Conservation (phyloP, 768 basidiomycete species). For the Postia placenta region DNA sequence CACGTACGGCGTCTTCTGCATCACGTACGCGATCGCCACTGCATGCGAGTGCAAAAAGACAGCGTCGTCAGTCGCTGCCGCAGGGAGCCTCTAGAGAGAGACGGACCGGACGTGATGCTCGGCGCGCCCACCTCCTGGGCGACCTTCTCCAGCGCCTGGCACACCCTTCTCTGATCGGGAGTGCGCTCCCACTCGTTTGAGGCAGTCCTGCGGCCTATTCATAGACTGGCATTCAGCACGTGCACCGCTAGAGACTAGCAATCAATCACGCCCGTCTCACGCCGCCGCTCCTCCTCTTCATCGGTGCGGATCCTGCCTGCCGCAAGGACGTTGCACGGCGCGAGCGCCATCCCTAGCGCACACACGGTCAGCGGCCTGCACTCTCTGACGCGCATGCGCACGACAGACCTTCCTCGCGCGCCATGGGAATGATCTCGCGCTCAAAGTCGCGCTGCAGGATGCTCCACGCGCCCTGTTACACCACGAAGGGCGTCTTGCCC, state of each 20-base stretch:
- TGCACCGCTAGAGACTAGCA: too few relatives aligned
- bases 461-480: constrained; percentile 32
- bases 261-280: constrained; percentile 19
- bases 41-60: neutral
- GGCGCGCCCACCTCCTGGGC: constrained; percentile 40
- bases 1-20: constrained; percentile 43
- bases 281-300: constrained; percentile 18
- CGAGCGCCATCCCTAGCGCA: constrained; percentile 20
- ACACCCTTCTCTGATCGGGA: constrained; percentile 37
- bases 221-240: neutral
- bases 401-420: constrained; percentile 23
- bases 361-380: too few relatives aligned
- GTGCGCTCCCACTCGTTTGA: constrained; percentile 38
- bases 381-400: too few relatives aligned
- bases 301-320: constrained; percentile 17
- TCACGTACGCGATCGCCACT: constrained; percentile 45
- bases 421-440: constrained; percentile 35
- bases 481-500: constrained; percentile 30
- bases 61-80: neutral
- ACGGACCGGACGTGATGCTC: constrained; percentile 11
- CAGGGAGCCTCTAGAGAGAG: neutral
- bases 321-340: constrained; percentile 18
- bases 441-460: constrained; percentile 32
- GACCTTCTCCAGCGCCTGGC: constrained; percentile 43
- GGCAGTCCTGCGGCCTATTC: constrained; percentile 26